Evolutionary conservation across 768 basidiomycete genomes (phyloP).

Genomic region (Postia placenta): DNA sequence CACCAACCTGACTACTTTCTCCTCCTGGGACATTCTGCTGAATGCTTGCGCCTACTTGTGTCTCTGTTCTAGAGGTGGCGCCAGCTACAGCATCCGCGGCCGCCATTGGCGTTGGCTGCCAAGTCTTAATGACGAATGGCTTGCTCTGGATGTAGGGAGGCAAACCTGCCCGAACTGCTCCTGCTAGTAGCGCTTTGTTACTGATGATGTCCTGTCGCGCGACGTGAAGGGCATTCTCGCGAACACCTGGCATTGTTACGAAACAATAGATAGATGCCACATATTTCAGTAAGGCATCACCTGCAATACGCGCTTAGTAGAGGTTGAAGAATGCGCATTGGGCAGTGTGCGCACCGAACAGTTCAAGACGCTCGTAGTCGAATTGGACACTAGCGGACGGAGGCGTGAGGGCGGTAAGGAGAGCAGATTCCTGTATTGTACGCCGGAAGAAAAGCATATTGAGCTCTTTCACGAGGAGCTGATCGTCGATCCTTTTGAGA

Average conservation of each 20-base stretch:
- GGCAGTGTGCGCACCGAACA: constrained; percentile 50
- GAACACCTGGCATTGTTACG: constrained; percentile 55
- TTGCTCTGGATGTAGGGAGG: constrained; percentile 71
- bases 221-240: constrained; percentile 64
- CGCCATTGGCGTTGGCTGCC: constrained; percentile 49
- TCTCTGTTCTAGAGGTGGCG: too few species aligned
- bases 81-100: neutral
- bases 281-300: constrained; percentile 83
- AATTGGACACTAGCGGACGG: constrained; percentile 64
- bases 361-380: constrained; percentile 81
- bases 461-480: constrained; percentile 72
- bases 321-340: neutral
- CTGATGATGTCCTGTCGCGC: constrained; percentile 67
- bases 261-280: constrained; percentile 70
- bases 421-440: constrained; percentile 51
- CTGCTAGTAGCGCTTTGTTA: constrained; percentile 58
- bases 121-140: constrained; percentile 59
- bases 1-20: too few species aligned
- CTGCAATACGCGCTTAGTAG: constrained; percentile 27
- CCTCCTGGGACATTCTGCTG: neutral
- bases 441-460: constrained; percentile 63
- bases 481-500: constrained; percentile 62
- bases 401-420: constrained; percentile 63
- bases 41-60: too few species aligned
- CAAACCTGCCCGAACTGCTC: constrained; percentile 52